These are phyloP conservation scores for Lepidium didymum DNA, from an alignment of 345 rosid genomes.

Conservation along the genomic window DNA sequence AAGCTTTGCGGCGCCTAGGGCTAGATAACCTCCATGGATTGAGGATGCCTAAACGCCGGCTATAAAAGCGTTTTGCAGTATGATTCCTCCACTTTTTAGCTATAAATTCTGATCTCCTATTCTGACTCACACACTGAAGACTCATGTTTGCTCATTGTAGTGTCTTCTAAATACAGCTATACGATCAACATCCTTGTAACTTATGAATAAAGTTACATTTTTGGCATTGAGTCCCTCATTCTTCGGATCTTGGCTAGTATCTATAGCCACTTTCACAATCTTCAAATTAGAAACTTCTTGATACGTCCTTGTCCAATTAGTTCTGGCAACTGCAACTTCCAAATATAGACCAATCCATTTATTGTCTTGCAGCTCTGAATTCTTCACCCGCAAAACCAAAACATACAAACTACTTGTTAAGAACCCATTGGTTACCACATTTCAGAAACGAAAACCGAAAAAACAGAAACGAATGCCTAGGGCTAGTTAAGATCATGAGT, in stretches of 20 bases:
- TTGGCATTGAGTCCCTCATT: neutral
- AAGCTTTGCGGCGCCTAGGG: neutral
- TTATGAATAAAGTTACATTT: neutral
- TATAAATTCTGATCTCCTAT: neutral
- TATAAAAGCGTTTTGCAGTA: too few species aligned
- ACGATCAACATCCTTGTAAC: neutral
- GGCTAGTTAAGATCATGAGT: neutral
- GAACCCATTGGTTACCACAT: too few species aligned
- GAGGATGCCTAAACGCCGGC: neutral
- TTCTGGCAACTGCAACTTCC: neutral
- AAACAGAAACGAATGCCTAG: too few species aligned
- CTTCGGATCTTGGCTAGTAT: neutral
- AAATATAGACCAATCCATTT: neutral
- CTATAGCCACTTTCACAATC: neutral
- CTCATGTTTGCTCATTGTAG: neutral
- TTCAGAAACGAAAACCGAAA: too few species aligned
- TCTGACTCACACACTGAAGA: neutral
- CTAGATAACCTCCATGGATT: neutral
- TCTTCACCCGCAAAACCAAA: neutral
- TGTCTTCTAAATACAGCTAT: neutral
- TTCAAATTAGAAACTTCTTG: neutral
- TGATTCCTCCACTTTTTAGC: neutral
- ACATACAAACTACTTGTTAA: neutral
- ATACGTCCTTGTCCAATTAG: neutral
- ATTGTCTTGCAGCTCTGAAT: neutral